Evolutionary conservation across 2,329 filamentous ascomycete genomes (phyloP), one percentile per base, ranked within the genome.

Genomic region (Trichoderma endophyticum): DNA sequence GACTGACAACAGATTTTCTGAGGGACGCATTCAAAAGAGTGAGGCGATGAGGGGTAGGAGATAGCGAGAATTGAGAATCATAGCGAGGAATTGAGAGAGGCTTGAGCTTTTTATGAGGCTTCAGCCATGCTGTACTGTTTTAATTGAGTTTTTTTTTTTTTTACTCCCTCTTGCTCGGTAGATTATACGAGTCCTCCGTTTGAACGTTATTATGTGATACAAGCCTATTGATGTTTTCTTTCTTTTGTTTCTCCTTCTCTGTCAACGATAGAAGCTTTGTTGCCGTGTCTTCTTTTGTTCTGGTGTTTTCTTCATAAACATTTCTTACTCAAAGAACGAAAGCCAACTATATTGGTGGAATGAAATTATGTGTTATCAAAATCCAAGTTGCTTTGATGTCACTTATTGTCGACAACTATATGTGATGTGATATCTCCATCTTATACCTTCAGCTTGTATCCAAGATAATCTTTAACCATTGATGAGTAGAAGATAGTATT

Each of bases 61-160:
- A 56, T 56, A 56, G 30, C 26, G 30, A 56, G 30, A 56, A 56
- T 56, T n/a, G 30, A 56, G 30, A 56, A 56, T 56, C 26, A 66
- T 66, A 66, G 63, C 48, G 63, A 66, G 48, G 62, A 65, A 65
- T 54, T 34, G 30, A 56, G 48, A 66, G 32, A 39, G 48, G 30
- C 30, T 56, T 56, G n/a, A 56, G 30, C 63, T 56, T 36, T 21
- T 36, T 9, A 34, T n/a, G 21, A 54, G 21, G 48, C 34, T 66
- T 39, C 15, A 28, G 63, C 48, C 48, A 66, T 66, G 63, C 63
- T 32, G 48, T 56, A 56, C 36, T 66, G 43, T 24, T 66, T 66
- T 66, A 56, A 66, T 66, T 26, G n/a, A 66, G 11, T 3, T 21
- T 21, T 26, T 51, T 56, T 54, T 34, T 54, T 15, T 36, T 56